These are phyloP conservation scores for Zoysia matrella DNA, from an alignment of 202 grass and related monocot species.

Conservation along the genomic window DNA sequence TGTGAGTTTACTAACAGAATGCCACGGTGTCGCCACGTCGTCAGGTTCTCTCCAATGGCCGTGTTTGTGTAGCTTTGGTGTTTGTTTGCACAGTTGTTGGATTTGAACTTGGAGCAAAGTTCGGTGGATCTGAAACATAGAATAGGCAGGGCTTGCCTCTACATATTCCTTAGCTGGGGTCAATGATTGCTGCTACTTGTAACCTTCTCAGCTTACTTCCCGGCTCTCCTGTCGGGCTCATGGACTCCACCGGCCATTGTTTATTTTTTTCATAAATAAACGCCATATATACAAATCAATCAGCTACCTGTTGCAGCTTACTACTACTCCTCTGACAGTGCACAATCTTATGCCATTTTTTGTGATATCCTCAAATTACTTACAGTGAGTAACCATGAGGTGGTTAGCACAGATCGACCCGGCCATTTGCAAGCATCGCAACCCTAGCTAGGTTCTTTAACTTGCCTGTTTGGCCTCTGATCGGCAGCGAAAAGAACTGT, in stretches of 20 bases:
- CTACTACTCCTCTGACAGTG: neutral
- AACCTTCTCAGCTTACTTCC: conserved; percentile 25
- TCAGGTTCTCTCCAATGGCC: neutral
- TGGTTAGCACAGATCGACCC: neutral
- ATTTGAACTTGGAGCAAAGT: conserved; percentile 50
- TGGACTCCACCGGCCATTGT: neutral
- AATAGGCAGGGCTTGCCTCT: conserved; percentile 22
- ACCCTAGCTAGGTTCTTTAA: neutral
- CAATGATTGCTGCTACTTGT: conserved; percentile 48
- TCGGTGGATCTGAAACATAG: conserved; percentile 58
- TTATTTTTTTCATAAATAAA: neutral
- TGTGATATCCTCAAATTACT: neutral
- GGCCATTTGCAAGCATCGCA: neutral
- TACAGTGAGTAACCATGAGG: neutral
- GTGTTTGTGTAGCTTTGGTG: neutral
- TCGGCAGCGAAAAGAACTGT: neutral
- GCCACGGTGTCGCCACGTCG: conserved; percentile 18
- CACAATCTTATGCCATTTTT: neutral
- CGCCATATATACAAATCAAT: too few relatives aligned
- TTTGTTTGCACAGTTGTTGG: conserved; percentile 51
- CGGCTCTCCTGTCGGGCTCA: conserved; percentile 37
- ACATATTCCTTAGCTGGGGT: conserved; percentile 15
- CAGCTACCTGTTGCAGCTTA: too few relatives aligned
- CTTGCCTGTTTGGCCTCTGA: neutral
- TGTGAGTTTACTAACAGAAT: conserved; percentile 13